A percentile compares a stretch with the other conserved stretches of the same genome.
Evolutionary conservation across 139 green algal genomes (phyloP).

Genomic region (Micromonas commoda): DNA sequence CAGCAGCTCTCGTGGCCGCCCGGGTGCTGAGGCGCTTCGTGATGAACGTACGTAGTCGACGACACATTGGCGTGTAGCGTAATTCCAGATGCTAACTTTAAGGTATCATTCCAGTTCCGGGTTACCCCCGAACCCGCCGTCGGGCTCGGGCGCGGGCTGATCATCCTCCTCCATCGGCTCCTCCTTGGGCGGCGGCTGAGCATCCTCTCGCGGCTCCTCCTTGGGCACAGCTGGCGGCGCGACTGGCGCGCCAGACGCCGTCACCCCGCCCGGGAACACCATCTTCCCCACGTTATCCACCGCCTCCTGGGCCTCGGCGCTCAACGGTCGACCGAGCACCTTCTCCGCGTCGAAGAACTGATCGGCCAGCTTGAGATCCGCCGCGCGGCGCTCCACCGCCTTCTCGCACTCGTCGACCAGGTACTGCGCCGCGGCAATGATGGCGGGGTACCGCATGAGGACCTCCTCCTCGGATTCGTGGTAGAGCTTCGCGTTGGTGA

Average conservation of each 20-base stretch:
- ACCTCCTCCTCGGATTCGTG: neutral
- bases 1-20: slow-evolving; percentile 71
- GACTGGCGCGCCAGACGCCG: no score
- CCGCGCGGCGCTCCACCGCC: neutral
- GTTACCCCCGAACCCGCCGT: no score
- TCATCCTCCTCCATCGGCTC: neutral
- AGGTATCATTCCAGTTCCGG: no score
- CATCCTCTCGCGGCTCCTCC: no score
- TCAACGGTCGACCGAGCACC: neutral
- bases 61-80: no score
- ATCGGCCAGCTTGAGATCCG: neutral
- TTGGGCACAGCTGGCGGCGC: no score
- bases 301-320: no score
- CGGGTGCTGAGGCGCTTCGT: slow-evolving; percentile 44
- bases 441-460: neutral
- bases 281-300: no score
- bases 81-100: no score
- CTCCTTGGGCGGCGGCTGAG: neutral
- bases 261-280: neutral
- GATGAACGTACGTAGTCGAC: no score
- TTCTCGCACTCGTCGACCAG: neutral
- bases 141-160: no score
- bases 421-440: neutral
- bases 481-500: slow-evolving; percentile 2
- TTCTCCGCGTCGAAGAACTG: neutral